Percentiles rank a stretch among this genome's conserved stretches.
Conservation (phyloP, 2,329 filamentous ascomycete species). For the Alternaria triticina region DNA sequence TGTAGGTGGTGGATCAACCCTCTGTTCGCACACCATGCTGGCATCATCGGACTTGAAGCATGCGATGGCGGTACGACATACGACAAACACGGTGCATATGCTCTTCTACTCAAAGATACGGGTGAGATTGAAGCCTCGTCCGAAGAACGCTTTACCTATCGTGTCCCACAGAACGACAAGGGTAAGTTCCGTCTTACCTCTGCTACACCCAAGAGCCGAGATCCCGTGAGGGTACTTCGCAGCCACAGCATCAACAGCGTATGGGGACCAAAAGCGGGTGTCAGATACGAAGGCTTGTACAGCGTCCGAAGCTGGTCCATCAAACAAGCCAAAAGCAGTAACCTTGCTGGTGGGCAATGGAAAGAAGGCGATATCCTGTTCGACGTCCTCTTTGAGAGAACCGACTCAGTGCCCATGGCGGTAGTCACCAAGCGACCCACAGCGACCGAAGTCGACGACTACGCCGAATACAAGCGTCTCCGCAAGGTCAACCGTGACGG, state of each 20-base stretch:
- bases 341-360: conserved; percentile 19
- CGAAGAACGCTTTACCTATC: conserved; percentile 51
- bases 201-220: conserved; percentile 48
- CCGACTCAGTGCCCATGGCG: conserved; percentile 43
- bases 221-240: conserved; percentile 54
- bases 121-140: conserved; percentile 47
- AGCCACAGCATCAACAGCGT: conserved; percentile 53
- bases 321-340: conserved; percentile 26
- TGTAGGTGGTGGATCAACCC: conserved; percentile 58
- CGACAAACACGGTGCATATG: conserved; percentile 54
- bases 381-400: conserved; percentile 49
- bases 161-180: conserved; percentile 46
- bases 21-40: conserved; percentile 55
- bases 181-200: conserved; percentile 54
- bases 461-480: conserved; percentile 55
- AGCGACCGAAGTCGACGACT: conserved; percentile 56
- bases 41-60: conserved; percentile 55
- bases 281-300: conserved; percentile 57
- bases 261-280: conserved; percentile 54
- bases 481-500: conserved; percentile 30
- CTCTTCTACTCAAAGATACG: conserved; percentile 50
- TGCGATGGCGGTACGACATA: conserved; percentile 52
- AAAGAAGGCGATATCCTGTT: conserved; percentile 43
- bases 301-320: conserved; percentile 51
- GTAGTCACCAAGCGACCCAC: conserved; percentile 49